Evolutionary conservation across 768 basidiomycete species (phyloP), one percentile per base, ranked within the genome.

Genomic region (Phanerochaete sordida): DNA sequence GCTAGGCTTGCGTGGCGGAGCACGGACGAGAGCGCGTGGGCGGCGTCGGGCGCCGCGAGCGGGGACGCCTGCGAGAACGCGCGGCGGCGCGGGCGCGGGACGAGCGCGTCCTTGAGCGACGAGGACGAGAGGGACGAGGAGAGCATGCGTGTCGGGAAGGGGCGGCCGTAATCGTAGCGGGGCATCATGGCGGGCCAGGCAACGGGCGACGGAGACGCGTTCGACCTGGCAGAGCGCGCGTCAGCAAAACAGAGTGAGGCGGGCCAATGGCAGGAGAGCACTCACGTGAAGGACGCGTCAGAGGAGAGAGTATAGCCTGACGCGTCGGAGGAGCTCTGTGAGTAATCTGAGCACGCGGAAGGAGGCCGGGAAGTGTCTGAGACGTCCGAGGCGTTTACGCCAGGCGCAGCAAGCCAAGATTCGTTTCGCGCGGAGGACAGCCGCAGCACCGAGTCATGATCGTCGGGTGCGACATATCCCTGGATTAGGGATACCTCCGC

Each of bases 91-190:
- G 58, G 33, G 15, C 50, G 49, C 28, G 45, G 39, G 37, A 59
- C 33, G 30, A 59, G 58, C 8, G 58, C 58, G 44, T 59, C 50
- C 44, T 59, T 52, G 24, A 59, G 39, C 28, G 58, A 59, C 6
- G 58, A 59, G 5, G 37, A 44, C 8, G 58, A 59, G 19, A 43
- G 26, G 5, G 44, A 59, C 7, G 58, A 31, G 15, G 49, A 43
- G 27, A 59, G 49, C 26, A 39, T 24, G 48, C 12, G 51, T n/a
- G n/a, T n/a, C 3, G 48, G 50, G 33, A 33, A 19, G n/a, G 48
- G 21, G 19, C 33, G 27, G 26, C 30, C 15, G 51, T 30, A 43
- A 27, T 47, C 24, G 26, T 52, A 51, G 13, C 23, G 31, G 6
- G 58, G 39, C 9, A 44, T 26, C 6, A 16, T 28, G 2, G 58